phyloP scores from a whole-genome alignment of 2,329 filamentous ascomycete genomes.

The Cladosporium austrohemisphaericum region DNA sequence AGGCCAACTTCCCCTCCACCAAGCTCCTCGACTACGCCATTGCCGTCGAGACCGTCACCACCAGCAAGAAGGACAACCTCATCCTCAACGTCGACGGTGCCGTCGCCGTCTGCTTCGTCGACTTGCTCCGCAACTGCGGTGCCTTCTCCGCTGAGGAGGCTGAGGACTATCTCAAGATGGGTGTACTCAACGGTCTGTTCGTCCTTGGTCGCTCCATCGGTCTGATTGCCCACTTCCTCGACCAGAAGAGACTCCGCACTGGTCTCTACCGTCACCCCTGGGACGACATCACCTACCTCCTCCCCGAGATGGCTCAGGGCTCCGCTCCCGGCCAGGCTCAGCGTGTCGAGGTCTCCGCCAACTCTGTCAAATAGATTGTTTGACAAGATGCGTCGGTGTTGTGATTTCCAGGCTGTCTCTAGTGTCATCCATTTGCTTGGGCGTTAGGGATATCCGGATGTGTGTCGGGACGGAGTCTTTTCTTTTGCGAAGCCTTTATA shows the following conservation, averaged over 20 bases:
- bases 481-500: background rate
- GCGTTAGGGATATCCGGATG: slow-evolving; percentile 3
- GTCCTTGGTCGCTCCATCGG: slow-evolving; percentile 95
- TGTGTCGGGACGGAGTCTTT: background rate
- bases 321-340: slow-evolving; percentile 72
- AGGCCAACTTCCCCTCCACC: slow-evolving; percentile 94
- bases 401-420: slow-evolving; percentile 6
- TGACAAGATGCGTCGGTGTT: background rate
- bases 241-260: slow-evolving; percentile 98
- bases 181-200: slow-evolving; percentile 98
- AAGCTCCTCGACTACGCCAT: slow-evolving; percentile 99
- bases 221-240: slow-evolving; percentile 98
- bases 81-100: slow-evolving; percentile 99
- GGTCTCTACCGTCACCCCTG: slow-evolving; percentile 97
- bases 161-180: slow-evolving; percentile 98
- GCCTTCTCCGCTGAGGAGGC: slow-evolving; percentile 95
- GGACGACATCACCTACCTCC: slow-evolving; percentile 96
- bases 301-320: slow-evolving; percentile 71
- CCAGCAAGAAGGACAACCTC: slow-evolving; percentile 99
- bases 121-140: slow-evolving; percentile 94
- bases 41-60: slow-evolving; percentile 95
- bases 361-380: slow-evolving; percentile 47
- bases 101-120: slow-evolving; percentile 97
- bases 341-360: slow-evolving; percentile 74
- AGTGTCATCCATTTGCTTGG: slow-evolving; percentile 6